Evolutionary conservation across 2,329 filamentous ascomycete genomes (phyloP).

Genomic region (Trichophaea hybrida): DNA sequence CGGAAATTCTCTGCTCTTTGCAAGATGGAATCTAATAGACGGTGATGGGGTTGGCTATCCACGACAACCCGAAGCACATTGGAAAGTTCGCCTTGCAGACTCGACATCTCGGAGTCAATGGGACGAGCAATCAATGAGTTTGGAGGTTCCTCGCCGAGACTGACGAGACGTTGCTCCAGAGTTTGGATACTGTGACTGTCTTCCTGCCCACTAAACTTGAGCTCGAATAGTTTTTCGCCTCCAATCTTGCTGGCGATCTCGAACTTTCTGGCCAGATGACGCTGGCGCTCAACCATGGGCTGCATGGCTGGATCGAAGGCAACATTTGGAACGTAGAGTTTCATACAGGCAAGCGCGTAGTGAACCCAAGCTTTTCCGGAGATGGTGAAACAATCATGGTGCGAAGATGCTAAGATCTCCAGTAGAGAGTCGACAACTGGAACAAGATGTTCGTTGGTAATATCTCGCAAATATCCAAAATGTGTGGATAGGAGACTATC

Average conservation of each 20-base stretch:
- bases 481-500: neutral
- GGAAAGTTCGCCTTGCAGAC: constrained; percentile 69
- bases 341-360: constrained; percentile 58
- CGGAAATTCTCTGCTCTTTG: constrained; percentile 28
- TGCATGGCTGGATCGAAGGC: constrained; percentile 64
- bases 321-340: constrained; percentile 72
- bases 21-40: constrained; percentile 29
- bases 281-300: constrained; percentile 47
- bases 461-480: neutral
- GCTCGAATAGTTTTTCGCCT: constrained; percentile 51
- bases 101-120: constrained; percentile 47
- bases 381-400: constrained; percentile 28
- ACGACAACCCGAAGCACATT: constrained; percentile 56
- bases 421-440: constrained; percentile 28
- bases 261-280: constrained; percentile 42
- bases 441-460: constrained; percentile 31
- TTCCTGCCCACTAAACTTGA: constrained; percentile 50
- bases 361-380: constrained; percentile 54
- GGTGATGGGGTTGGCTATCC: constrained; percentile 33
- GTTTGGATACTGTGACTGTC: constrained; percentile 52
- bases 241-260: constrained; percentile 44
- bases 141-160: constrained; percentile 52
- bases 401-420: constrained; percentile 25
- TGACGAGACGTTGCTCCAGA: constrained; percentile 46
- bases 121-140: constrained; percentile 59